phyloP scores from a whole-genome alignment of 495 filamentous ascomycete genomes.

The Neurospora sp. region DNA sequence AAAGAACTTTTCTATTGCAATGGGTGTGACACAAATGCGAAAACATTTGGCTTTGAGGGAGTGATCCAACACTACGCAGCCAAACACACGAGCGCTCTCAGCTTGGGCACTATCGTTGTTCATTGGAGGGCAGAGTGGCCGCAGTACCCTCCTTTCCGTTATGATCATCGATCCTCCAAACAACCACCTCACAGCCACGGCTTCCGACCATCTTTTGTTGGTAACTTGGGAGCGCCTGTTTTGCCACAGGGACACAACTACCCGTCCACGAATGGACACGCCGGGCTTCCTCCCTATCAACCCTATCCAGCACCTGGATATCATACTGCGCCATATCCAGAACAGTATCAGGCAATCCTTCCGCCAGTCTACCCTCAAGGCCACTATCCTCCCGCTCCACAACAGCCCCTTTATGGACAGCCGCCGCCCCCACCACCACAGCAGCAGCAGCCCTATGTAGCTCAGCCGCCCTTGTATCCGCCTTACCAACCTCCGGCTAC shows the following conservation, averaged over 20 bases:
- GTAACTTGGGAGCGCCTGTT: background rate
- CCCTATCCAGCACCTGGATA: conserved; percentile 31
- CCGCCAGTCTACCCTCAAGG: conserved; percentile 20
- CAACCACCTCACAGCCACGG: conserved; percentile 1
- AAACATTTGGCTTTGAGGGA: conserved; percentile 63
- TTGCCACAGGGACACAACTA: conserved; percentile 25
- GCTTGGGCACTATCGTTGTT: conserved; percentile 56
- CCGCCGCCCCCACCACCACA: background rate
- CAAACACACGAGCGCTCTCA: conserved; percentile 63
- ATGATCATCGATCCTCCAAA: conserved; percentile 38
- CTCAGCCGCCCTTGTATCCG: conserved; percentile 15
- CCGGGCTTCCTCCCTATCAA: conserved; percentile 21
- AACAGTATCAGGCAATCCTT: conserved; percentile 20
- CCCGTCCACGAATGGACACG: conserved; percentile 14
- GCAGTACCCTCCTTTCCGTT: conserved; percentile 56
- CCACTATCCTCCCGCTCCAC: conserved; percentile 20
- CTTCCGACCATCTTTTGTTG: background rate
- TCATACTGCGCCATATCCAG: conserved; percentile 25
- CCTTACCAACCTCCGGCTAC: conserved; percentile 12
- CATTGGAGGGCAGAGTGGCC: conserved; percentile 77
- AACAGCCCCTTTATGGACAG: conserved; percentile 22
- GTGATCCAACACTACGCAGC: conserved; percentile 73
- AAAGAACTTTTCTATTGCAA: conserved; percentile 70
- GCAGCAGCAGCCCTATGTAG: conserved; percentile 16
- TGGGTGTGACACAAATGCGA: conserved; percentile 49